Evolutionary conservation across 371 early-diverging fungal species (phyloP).

Genomic region (Dichotomocladium elegans): DNA sequence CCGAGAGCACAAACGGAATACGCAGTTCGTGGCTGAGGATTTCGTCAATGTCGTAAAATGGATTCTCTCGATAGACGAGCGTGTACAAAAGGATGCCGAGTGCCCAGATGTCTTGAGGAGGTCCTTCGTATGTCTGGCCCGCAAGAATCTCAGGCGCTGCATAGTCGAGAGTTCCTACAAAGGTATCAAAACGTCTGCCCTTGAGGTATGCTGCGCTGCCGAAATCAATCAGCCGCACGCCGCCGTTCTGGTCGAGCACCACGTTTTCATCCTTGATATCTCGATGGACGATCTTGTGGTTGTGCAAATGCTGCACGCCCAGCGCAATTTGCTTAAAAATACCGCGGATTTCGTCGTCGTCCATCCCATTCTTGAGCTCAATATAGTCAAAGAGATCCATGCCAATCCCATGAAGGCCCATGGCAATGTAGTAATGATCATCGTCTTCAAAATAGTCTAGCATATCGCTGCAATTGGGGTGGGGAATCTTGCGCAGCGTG

Average conservation of each 20-base stretch:
- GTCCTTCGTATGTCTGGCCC: constrained; percentile 70
- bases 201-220: constrained; percentile 68
- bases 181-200: constrained; percentile 63
- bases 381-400: constrained; percentile 79
- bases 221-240: constrained; percentile 69
- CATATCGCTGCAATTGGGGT: constrained; percentile 62
- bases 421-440: constrained; percentile 68
- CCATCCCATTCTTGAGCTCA: constrained; percentile 55
- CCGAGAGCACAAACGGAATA: constrained; percentile 60
- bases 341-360: constrained; percentile 50
- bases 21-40: constrained; percentile 64
- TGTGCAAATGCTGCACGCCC: constrained; percentile 69
- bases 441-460: constrained; percentile 67
- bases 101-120: constrained; percentile 84
- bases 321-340: constrained; percentile 63
- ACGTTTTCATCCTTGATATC: constrained; percentile 79
- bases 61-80: constrained; percentile 74
- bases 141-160: constrained; percentile 70
- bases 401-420: constrained; percentile 58
- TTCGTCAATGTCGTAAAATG: constrained; percentile 78
- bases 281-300: constrained; percentile 71
- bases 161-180: constrained; percentile 74
- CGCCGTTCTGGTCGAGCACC: constrained; percentile 54
- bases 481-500: constrained; percentile 53
- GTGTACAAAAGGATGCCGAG: constrained; percentile 81